These are phyloP conservation scores for Thelonectria blattea DNA, from an alignment of 2,329 filamentous ascomycete genomes.

Conservation along the genomic window DNA sequence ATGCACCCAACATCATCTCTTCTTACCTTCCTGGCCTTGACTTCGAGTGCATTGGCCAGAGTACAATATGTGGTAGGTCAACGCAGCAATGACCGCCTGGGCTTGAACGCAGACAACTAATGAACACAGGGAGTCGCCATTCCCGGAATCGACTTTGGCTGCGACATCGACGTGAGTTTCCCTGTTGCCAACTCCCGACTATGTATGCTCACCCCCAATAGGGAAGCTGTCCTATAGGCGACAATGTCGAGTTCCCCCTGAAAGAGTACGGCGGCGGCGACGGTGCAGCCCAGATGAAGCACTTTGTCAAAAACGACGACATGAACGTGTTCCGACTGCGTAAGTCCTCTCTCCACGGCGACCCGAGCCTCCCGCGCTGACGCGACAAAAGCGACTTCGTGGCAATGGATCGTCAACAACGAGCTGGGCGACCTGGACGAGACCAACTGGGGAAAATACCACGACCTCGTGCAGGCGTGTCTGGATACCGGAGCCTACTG, in stretches of 20 bases:
- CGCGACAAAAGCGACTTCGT: slow-evolving; percentile 47
- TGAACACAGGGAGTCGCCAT: slow-evolving; percentile 49
- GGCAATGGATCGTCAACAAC: slow-evolving; percentile 65
- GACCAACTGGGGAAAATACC: slow-evolving; percentile 57
- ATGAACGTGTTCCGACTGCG: slow-evolving; percentile 63
- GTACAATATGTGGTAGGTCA: slow-evolving; percentile 23
- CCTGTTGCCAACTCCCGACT: too few relatives aligned
- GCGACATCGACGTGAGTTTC: slow-evolving; percentile 49
- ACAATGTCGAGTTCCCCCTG: slow-evolving; percentile 45
- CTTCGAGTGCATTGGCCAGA: slow-evolving; percentile 18
- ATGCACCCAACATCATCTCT: slow-evolving; percentile 18
- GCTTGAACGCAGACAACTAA: not conserved
- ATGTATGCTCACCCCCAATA: slow-evolving; percentile 25
- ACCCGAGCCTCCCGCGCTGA: slow-evolving; percentile 1
- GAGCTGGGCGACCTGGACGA: slow-evolving; percentile 57
- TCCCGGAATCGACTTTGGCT: slow-evolving; percentile 56
- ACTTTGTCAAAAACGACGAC: slow-evolving; percentile 57
- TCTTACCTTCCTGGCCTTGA: slow-evolving; percentile 11
- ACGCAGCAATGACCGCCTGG: not conserved
- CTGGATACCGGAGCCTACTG: slow-evolving; percentile 62
- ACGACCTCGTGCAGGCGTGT: slow-evolving; percentile 62
- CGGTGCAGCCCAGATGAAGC: slow-evolving; percentile 60
- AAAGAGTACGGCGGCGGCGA: slow-evolving; percentile 41
- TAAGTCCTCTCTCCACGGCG: slow-evolving; percentile 29
- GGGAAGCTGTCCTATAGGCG: slow-evolving; percentile 46